phyloP scores from a whole-genome alignment of 179 eudicot species.

The Actinidia arguta region DNA sequence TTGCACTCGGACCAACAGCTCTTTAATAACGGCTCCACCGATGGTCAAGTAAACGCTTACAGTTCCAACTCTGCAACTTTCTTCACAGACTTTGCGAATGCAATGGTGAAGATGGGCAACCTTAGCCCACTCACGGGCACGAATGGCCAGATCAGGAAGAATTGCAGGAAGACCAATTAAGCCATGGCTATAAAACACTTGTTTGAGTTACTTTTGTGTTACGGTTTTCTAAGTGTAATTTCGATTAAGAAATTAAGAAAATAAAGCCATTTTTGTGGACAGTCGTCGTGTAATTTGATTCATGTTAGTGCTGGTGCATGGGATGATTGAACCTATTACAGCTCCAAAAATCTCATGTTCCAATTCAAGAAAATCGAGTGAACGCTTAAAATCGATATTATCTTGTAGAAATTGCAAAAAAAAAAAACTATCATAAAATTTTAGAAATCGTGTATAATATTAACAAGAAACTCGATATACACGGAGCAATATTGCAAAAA shows the following conservation, averaged over 20 bases:
- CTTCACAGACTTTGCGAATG: conserved; percentile 56
- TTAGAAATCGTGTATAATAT: too few relatives aligned
- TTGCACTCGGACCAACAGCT: conserved; percentile 72
- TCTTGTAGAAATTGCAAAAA: too few relatives aligned
- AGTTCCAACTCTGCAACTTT: conserved; percentile 45
- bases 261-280: not conserved
- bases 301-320: not conserved
- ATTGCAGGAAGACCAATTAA: conserved; percentile 45
- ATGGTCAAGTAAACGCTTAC: conserved; percentile 53
- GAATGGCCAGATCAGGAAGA: conserved; percentile 61
- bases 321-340: too few relatives aligned
- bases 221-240: not conserved
- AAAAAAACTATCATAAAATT: too few relatives aligned
- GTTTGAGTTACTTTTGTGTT: not conserved
- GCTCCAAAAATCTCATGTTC: too few relatives aligned
- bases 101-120: conserved; percentile 73
- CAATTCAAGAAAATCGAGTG: too few relatives aligned
- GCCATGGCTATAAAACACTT: not conserved
- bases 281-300: not conserved
- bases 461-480: too few relatives aligned
- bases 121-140: conserved; percentile 68
- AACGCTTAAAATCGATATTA: too few relatives aligned
- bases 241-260: not conserved
- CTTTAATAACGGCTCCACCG: conserved; percentile 57
- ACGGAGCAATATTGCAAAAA: too few relatives aligned